Percentiles rank a stretch among this genome's conserved stretches.
Conservation (phyloP, 2,329 filamentous ascomycete genomes). For the Penicillium janthinellum region DNA sequence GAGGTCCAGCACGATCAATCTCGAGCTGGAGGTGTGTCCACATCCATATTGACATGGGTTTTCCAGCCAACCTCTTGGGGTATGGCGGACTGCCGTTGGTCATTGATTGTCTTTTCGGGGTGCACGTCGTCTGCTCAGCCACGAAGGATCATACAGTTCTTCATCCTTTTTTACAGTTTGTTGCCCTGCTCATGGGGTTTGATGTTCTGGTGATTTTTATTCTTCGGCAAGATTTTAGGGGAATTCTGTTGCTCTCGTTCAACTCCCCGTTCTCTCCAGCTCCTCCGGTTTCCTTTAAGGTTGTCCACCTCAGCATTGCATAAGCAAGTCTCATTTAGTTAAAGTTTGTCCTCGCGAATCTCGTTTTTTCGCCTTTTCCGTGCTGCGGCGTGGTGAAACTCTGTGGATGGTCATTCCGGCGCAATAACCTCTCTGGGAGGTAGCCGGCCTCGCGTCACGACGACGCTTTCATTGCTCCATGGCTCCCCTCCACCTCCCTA, state of each 20-base stretch:
- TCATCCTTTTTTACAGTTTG: not conserved
- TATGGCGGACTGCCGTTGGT: not conserved
- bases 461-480: not conserved
- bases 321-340: not conserved
- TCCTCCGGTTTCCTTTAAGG: not conserved
- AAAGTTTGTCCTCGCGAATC: not conserved
- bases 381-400: not conserved
- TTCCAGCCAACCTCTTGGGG: no score
- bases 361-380: not conserved
- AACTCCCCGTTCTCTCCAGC: not conserved
- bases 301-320: not conserved
- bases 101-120: not conserved
- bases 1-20: no score
- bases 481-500: constrained; percentile 1
- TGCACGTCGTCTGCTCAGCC: not conserved
- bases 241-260: not conserved
- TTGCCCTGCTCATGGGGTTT: not conserved
- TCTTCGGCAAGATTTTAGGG: not conserved
- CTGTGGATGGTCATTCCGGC: constrained; percentile 18
- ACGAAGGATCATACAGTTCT: not conserved
- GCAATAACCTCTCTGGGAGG: constrained; percentile 19
- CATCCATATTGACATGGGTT: no score
- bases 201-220: not conserved
- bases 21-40: no score
- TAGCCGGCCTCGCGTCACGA: not conserved